Conservation (phyloP, 768 basidiomycete genomes). For the Lentinula raphanica region DNA sequence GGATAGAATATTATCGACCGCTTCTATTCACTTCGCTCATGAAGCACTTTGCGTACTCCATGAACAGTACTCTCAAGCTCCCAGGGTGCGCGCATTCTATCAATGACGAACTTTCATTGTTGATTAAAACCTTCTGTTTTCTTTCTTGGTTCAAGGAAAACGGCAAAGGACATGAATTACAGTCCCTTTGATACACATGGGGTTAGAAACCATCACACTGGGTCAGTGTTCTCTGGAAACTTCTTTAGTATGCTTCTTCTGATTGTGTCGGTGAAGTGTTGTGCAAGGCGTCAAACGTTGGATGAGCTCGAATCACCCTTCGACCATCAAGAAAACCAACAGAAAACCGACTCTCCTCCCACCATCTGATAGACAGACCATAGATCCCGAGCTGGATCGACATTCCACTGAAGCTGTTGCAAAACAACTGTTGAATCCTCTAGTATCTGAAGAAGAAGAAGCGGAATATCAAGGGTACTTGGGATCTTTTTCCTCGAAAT, state of each 20-base stretch:
- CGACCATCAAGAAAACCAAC: conserved; percentile 34
- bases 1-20: conserved; percentile 88
- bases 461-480: conserved; percentile 69
- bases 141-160: conserved; percentile 45
- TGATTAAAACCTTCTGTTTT: neutral
- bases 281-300: conserved; percentile 77
- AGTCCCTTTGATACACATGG: conserved; percentile 74
- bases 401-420: conserved; percentile 59
- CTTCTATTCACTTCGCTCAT: conserved; percentile 77
- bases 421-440: conserved; percentile 51
- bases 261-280: conserved; percentile 39
- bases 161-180: conserved; percentile 56
- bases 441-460: conserved; percentile 58
- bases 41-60: conserved; percentile 89
- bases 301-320: conserved; percentile 55
- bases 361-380: conserved; percentile 28
- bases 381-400: conserved; percentile 30
- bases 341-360: conserved; percentile 31
- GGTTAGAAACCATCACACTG: conserved; percentile 30
- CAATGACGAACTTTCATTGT: neutral
- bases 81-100: conserved; percentile 52
- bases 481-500: neutral
- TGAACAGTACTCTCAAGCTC: conserved; percentile 82
- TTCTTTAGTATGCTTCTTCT: neutral
- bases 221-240: conserved; percentile 17